Evolutionary conservation across 1,139 yeast genomes (phyloP), one percentile per base, ranked within the genome.

Genomic region (Candida sanyaensis): DNA sequence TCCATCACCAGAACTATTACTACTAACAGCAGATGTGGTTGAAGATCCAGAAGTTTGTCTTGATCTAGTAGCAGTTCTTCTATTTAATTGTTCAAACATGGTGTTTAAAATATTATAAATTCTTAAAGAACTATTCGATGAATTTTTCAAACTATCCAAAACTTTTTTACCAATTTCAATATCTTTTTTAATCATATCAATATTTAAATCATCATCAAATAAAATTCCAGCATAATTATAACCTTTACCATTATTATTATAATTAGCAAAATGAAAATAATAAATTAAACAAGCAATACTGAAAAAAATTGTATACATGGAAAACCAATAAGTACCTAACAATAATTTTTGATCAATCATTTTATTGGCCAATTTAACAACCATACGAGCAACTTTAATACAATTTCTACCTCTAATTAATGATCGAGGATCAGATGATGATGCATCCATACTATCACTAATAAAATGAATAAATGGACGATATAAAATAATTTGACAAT

Each of bases 251-350:
- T 64, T 62, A 30, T 46, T 48, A 24, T 48, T 50, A 55, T 72
- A 71, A 55, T 74, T 73, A 5, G 79, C 79, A 64, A 88, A 95
- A 64, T 89, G 96, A 50, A 84, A 88, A 62, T 89, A 91, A 60
- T 87, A 91, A 8, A 89, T 83, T 58, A 91, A 73, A 57, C 96
- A 88, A 0, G 97, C 96, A 47, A 91, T 91, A 3, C 96, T 85
- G 63, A 89, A 91, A 64, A 91, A 91, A n/a, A 91, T 86, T 0
- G 97, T 89, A 64, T 91, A 91, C 65, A 88, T 86, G 12, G 95
- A 86, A 62, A 90, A 91, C 97, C 97, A 90, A 64, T 91, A 91
- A 2, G 96, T 88, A 1, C 97, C 97, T 52, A 88, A 83, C 48
- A 91, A 72, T 60, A 89, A 76, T 51, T 86, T 78, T 52, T 84